A percentile compares a stretch with the other conserved stretches of the same genome.
phyloP scores from a whole-genome alignment of 169 alveolate genomes.

The Plasmodium relictum region DNA sequence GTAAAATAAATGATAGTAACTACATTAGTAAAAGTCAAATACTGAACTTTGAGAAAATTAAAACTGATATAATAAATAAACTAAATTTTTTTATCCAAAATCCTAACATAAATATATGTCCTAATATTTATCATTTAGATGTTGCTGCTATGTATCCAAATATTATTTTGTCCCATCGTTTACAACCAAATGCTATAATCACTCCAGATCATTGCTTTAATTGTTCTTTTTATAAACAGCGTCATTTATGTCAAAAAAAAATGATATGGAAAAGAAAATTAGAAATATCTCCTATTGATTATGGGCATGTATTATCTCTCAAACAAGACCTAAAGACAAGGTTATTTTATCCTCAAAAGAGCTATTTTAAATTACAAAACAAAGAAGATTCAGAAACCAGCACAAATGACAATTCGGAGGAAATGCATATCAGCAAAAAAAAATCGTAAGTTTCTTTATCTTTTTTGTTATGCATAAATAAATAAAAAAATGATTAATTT shows the following conservation, averaged over 20 bases:
- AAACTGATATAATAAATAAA: conserved; percentile 33
- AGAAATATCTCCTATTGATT: conserved; percentile 91
- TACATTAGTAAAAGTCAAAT: conserved; percentile 58
- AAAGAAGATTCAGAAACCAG: conserved; percentile 64
- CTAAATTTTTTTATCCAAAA: conserved; percentile 61
- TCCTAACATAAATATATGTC: conserved; percentile 83
- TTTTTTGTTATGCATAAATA: neutral
- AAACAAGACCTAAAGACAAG: conserved; percentile 81
- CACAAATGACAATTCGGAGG: conserved; percentile 5
- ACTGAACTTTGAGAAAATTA: conserved; percentile 44
- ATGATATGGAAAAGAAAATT: conserved; percentile 97
- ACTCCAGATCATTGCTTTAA: conserved; percentile 94
- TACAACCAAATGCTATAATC: conserved; percentile 99
- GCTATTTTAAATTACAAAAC: conserved; percentile 42
- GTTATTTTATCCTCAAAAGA: conserved; percentile 75
- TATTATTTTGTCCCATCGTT: conserved; percentile 98
- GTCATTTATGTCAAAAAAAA: conserved; percentile 90
- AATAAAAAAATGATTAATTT: neutral
- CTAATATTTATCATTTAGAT: conserved; percentile 98
- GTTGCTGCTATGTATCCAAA: conserved; percentile 99
- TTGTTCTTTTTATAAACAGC: conserved; percentile 95
- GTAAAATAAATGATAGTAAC: conserved; percentile 24
- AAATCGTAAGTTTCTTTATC: conserved; percentile 39
- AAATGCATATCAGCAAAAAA: conserved; percentile 23
- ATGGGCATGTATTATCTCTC: conserved; percentile 82